Percentiles rank a stretch among this genome's conserved stretches.
These are phyloP conservation scores for Suillus brevipes DNA, from an alignment of 768 basidiomycete genomes.

Conservation along the genomic window DNA sequence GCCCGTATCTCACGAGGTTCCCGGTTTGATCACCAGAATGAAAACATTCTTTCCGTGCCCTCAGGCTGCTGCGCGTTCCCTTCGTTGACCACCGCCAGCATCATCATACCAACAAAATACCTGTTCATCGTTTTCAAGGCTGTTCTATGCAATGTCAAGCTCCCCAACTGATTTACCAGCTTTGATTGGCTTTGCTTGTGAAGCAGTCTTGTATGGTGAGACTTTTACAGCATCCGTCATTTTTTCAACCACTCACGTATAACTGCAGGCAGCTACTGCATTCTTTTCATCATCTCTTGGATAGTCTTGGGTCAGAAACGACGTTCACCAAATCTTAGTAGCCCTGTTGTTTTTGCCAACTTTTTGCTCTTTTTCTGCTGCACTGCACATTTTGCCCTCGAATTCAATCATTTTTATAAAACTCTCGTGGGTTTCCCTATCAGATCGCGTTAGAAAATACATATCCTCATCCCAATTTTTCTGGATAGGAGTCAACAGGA, in stretches of 20 bases:
- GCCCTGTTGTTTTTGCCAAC: conserved; percentile 31
- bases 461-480: conserved; percentile 4
- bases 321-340: conserved; percentile 14
- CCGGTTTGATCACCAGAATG: neutral
- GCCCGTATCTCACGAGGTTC: neutral
- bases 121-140: neutral
- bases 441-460: conserved; percentile 1
- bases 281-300: conserved; percentile 32
- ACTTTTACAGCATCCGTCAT: neutral
- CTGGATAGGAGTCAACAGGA: conserved; percentile 26
- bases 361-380: conserved; percentile 34
- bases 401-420: conserved; percentile 37
- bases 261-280: conserved; percentile 15
- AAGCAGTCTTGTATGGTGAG: conserved; percentile 38
- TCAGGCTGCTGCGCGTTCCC: neutral
- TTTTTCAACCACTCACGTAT: conserved; percentile 4
- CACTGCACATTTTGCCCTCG: conserved; percentile 34
- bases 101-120: neutral
- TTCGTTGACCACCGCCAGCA: neutral
- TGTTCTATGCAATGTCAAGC: conserved; percentile 15
- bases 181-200: conserved; percentile 39
- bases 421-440: conserved; percentile 29
- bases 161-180: conserved; percentile 34
- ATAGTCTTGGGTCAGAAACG: conserved; percentile 22
- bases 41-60: neutral